A percentile compares a stretch with the other conserved stretches of the same genome.
These are phyloP conservation scores for Chlorella sp. DNA, from an alignment of 139 green algal species.

Conservation along the genomic window DNA sequence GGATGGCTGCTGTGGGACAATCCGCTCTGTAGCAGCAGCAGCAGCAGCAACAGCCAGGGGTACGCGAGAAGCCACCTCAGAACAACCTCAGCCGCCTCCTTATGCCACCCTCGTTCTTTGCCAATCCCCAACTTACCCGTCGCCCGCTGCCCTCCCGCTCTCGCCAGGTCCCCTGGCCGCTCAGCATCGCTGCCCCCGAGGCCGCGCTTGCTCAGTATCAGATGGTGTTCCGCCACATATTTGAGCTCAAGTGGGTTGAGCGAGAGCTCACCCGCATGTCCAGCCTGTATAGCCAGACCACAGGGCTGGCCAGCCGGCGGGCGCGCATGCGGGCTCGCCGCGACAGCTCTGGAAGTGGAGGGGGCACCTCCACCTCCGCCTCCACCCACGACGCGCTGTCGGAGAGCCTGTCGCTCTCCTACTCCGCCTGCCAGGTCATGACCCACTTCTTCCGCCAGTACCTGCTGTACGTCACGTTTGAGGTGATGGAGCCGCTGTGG, in stretches of 20 bases:
- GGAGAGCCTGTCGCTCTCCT: constrained; percentile 54
- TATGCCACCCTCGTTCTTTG: not conserved
- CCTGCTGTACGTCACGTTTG: constrained; percentile 85
- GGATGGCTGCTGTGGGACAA: too few relatives aligned
- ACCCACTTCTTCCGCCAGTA: constrained; percentile 82
- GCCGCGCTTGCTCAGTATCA: constrained; percentile 89
- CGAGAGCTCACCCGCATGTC: constrained; percentile 75
- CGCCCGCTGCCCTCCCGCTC: not conserved
- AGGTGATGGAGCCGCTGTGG: constrained; percentile 88
- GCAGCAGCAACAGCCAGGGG: too few relatives aligned
- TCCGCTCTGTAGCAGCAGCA: too few relatives aligned
- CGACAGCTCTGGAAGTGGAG: not conserved
- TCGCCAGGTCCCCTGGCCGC: constrained; percentile 72
- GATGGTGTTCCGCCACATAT: constrained; percentile 87
- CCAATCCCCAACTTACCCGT: too few relatives aligned
- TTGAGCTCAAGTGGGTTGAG: constrained; percentile 87
- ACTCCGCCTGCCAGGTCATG: constrained; percentile 74
- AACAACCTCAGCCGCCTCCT: not conserved
- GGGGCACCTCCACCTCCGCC: not conserved
- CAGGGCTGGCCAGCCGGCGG: constrained; percentile 38
- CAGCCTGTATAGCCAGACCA: constrained; percentile 64
- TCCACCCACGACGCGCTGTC: not conserved
- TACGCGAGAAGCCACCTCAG: too few relatives aligned
- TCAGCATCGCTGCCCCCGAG: constrained; percentile 80
- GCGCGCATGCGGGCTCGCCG: constrained; percentile 19